phyloP scores from a whole-genome alignment of 163 green algal genomes.

The Scenedesmus sp. region DNA sequence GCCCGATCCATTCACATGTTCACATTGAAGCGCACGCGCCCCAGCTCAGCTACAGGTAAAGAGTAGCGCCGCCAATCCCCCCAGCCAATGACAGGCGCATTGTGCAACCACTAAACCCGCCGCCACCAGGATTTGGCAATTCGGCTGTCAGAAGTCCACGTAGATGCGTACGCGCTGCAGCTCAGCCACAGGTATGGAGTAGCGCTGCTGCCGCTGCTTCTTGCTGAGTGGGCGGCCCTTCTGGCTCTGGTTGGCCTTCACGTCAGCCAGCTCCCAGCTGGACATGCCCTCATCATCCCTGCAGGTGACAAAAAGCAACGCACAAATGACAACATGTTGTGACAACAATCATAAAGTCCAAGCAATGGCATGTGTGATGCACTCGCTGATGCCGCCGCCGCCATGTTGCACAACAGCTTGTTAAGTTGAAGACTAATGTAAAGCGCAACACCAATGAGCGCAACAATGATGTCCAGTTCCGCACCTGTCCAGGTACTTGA shows the following conservation, averaged over 20 bases:
- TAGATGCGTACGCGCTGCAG: constrained; percentile 64
- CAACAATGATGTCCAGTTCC: background rate
- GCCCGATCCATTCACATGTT: no score
- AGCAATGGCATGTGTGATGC: no score
- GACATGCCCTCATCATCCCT: constrained; percentile 42
- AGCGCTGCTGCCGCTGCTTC: constrained; percentile 56
- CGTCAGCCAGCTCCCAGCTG: constrained; percentile 67
- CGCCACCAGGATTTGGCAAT: no score
- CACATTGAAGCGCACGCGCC: no score
- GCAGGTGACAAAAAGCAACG: background rate
- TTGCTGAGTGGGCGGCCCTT: constrained; percentile 71
- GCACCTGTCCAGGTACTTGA: constrained; percentile 30
- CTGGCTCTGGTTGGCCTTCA: constrained; percentile 61
- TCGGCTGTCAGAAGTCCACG: constrained; percentile 67
- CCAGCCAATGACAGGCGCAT: no score
- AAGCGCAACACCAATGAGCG: background rate
- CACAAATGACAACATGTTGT: no score
- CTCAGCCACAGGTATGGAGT: constrained; percentile 56
- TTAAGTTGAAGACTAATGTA: background rate
- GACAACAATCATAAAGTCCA: no score
- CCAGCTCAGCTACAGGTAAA: no score
- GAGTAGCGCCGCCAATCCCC: no score
- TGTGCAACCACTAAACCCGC: no score
- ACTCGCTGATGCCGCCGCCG: no score
- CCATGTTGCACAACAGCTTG: background rate